Base-by-base conservation (phyloP, 225 moss, liverwort and hornwort genomes). In the Thuidium tamariscinum region DNA sequence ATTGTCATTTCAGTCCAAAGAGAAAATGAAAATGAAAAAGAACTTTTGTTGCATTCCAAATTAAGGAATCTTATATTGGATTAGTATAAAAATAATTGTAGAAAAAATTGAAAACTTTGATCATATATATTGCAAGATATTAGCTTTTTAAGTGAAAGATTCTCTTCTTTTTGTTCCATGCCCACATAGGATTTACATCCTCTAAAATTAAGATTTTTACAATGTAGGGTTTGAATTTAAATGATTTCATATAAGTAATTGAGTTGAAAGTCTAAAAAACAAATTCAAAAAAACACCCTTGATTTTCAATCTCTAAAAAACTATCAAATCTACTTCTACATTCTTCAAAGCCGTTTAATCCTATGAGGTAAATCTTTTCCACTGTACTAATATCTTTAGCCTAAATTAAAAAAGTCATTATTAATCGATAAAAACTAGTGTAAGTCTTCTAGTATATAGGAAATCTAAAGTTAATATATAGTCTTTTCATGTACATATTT, bases 131-230 rank as follows among this genome's bases (percentile, higher is more conserved):
- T 16, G 15, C 27, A 26, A 41, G 15, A 42, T 9, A 8, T n/a
- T n/a, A n/a, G n/a, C n/a, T n/a, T n/a, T n/a, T n/a, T n/a, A 70
- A 27, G 3, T 16, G 1, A 16, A 26, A 69, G 0, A 0, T 4
- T 25, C 6, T 22, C 4, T 27, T 26, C 13, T 12, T 71, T 71
- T 71, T 29, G 3, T 0, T 10, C 10, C 17, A 16, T 44, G 6
- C 10, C 10, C 17, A 44, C 17, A 3, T 17, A 71, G 3, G 29
- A 29, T 71, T 70, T 1, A 16, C 27, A 71, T 29, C 5, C 1
- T 29, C 5, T 29, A 1, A 17, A 16, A 2, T 44, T 71, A 29
- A 29, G 6, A 9, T 29, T 71, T 71, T 71, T 29, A 8, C 10
- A 44, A 44, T 46, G 3, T 29, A 29, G 10, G 3, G 1, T 17